These are phyloP conservation scores for Umbelopsis sp. DNA, from an alignment of 192 early-diverging fungal species.

Conservation along the genomic window DNA sequence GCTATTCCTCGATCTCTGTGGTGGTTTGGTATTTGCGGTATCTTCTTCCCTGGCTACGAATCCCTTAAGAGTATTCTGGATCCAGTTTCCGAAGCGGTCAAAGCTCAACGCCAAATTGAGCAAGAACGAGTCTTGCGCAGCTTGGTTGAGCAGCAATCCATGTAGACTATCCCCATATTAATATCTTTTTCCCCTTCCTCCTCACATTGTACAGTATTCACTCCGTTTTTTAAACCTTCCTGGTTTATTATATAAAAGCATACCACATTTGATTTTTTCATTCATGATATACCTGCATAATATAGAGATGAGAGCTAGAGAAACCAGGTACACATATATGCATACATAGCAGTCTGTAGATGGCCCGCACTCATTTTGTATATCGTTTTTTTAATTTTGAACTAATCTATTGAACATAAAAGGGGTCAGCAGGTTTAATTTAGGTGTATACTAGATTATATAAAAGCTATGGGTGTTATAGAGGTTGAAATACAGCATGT, in stretches of 20 bases:
- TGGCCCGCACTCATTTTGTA: too few species aligned
- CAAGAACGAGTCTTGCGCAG: slow-evolving; percentile 5
- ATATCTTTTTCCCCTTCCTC: neutral
- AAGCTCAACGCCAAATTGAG: slow-evolving; percentile 1
- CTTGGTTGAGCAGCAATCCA: slow-evolving; percentile 8
- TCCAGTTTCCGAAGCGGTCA: neutral
- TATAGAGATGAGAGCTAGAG: too few species aligned
- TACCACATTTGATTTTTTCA: neutral
- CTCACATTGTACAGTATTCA: slow-evolving; percentile 7
- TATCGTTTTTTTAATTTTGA: too few species aligned
- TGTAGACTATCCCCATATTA: neutral
- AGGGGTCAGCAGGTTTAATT: too few species aligned
- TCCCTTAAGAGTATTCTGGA: slow-evolving; percentile 47
- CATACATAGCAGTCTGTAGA: too few species aligned
- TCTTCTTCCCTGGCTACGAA: slow-evolving; percentile 79
- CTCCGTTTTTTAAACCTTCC: neutral
- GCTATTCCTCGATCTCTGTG: slow-evolving; percentile 62
- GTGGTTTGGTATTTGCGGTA: slow-evolving; percentile 80
- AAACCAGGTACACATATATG: too few species aligned
- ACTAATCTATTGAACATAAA: too few species aligned
- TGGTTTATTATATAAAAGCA: slow-evolving; percentile 6
- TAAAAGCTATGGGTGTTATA: too few species aligned
- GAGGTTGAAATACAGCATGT: too few species aligned
- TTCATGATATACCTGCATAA: too few species aligned
- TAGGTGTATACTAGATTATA: too few species aligned